Percentiles rank a stretch among this genome's conserved stretches.
Conservation (phyloP, 1,139 yeast species). For the Geotrichum candidum region DNA sequence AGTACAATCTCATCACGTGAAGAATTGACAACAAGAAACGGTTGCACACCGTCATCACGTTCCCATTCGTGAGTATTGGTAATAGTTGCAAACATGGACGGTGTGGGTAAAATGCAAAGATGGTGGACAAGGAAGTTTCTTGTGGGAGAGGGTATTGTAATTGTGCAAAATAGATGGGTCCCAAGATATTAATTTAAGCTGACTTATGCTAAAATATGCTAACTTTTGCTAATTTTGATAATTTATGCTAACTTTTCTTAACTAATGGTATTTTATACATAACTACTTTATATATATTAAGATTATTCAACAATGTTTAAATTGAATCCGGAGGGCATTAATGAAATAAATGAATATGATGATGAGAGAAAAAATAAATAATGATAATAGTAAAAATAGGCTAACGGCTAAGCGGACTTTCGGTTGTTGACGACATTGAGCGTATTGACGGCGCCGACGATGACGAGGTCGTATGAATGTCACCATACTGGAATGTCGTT, state of each 20-base stretch:
- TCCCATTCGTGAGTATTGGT: constrained; percentile 51
- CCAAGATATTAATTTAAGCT: background rate
- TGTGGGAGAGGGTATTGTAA: background rate
- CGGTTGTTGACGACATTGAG: constrained; percentile 2
- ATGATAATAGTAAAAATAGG: background rate
- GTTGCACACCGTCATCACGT: constrained; percentile 44
- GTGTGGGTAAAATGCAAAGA: background rate
- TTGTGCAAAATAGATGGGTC: background rate
- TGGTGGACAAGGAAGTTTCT: too few species aligned
- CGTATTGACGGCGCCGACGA: constrained; percentile 7
- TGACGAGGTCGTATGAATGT: constrained; percentile 1
- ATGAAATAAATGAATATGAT: background rate
- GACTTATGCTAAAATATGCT: background rate
- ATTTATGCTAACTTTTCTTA: too few species aligned
- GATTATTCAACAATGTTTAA: too few species aligned
- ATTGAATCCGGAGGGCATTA: background rate
- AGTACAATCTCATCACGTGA: constrained; percentile 61
- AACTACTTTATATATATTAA: too few species aligned
- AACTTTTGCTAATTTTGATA: too few species aligned
- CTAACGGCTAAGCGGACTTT: background rate
- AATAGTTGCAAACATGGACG: background rate
- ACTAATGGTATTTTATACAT: too few species aligned
- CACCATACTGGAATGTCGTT: constrained; percentile 7
- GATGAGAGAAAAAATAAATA: background rate
- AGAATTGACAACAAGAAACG: constrained; percentile 59